Base-by-base conservation (phyloP, 345 rosid species). In the Xanthoceras sorbifolium region DNA sequence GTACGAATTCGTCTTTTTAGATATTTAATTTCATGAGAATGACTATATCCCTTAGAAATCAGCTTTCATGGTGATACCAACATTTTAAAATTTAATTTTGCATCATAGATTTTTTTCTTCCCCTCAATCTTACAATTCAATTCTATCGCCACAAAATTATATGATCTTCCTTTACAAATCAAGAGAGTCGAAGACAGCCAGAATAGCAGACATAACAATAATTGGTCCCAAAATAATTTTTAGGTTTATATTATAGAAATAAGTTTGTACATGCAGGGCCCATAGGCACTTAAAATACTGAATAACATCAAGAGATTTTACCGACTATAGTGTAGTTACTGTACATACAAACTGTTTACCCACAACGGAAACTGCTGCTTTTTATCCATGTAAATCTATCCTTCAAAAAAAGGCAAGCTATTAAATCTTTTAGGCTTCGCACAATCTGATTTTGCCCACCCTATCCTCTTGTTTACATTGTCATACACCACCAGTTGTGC, bases 401-500 rank as follows among this genome's bases (percentile, higher is more conserved):
- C 85, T 57, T 80, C 82, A 44, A 80, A 68, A 76, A 85, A 82
- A 1, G 86, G 83, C 67, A 76, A 84, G 81, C 71, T 84, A 60
- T 82, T 62, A 32, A 59, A 62, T 71, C 67, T 78, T 34, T 18
- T 74, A 15, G 98, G 89, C 76, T 81, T 77, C 17, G 76, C 70
- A 44, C 99, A 93, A 71, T 88, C 87, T 17, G 99, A 89, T 66
- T 72, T 67, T 44, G 38, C 63, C 98, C 97, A 95, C 38, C 99
- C 99, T 5, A 95, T 89, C 82, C 80, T 93, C 76, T 80, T 82
- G 22, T 93, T 89, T 36, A 82, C 88, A 28, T 93, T 95, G 81
- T 95, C 97, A 77, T 87, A 95, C 5, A 90, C 90, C 38, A 93
- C 86, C 85, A 93, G 67, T 72, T 86, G 87, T 44, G 93, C 98